Percentiles rank a stretch among this genome's conserved stretches.
Conservation (phyloP, 2,329 filamentous ascomycete genomes). For the Onygena corvina region DNA sequence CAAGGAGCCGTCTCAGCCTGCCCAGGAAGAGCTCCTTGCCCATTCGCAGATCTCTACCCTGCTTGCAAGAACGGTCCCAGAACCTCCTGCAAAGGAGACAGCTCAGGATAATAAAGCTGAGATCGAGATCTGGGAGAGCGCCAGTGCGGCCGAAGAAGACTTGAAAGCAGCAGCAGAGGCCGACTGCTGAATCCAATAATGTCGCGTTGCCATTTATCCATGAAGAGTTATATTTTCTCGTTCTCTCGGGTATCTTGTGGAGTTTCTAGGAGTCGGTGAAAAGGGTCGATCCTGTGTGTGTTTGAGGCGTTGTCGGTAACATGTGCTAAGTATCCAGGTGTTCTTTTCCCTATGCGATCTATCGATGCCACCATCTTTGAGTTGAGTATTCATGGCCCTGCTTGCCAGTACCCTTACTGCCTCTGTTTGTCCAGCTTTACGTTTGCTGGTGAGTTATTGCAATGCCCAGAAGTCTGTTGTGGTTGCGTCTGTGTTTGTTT, state of each 20-base stretch:
- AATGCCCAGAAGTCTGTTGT: not conserved
- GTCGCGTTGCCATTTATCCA: not conserved
- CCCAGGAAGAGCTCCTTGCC: conserved; percentile 8
- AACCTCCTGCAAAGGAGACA: conserved; percentile 18
- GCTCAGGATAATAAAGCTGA: conserved; percentile 35
- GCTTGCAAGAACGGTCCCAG: conserved; percentile 19
- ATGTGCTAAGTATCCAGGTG: not conserved
- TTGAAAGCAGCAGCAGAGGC: conserved; percentile 1
- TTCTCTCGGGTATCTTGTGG: not conserved
- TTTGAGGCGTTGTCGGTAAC: not conserved
- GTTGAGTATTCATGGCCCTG: not conserved
- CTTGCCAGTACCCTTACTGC: not conserved
- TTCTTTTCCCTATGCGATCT: not conserved
- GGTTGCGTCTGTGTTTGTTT: conserved; percentile 3
- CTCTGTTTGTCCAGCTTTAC: conserved; percentile 1
- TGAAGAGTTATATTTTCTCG: not conserved
- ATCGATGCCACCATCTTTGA: not conserved
- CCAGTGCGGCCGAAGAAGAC: conserved; percentile 48
- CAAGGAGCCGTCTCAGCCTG: not conserved
- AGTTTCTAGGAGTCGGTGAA: not conserved
- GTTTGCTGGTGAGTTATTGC: not conserved
- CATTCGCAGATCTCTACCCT: conserved; percentile 12
- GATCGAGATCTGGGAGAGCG: conserved; percentile 59
- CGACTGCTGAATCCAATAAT: not conserved
- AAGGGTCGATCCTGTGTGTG: not conserved